A percentile compares a stretch with the other conserved stretches of the same genome.
phyloP scores from a whole-genome alignment of 768 basidiomycete genomes.

The Russula sp. region DNA sequence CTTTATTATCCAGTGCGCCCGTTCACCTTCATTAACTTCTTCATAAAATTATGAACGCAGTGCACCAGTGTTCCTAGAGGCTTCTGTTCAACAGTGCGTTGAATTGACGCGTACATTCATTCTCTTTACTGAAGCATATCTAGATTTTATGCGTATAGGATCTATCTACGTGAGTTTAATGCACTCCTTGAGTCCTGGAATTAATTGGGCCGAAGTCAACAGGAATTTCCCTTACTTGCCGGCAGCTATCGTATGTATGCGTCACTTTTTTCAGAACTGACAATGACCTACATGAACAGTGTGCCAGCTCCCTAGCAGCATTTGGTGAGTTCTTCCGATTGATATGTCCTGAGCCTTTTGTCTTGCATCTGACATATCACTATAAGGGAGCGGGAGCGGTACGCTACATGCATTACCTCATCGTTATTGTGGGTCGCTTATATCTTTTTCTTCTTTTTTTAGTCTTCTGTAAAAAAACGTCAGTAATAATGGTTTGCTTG shows the following conservation, averaged over 20 bases:
- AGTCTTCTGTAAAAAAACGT: background rate
- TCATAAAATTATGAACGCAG: background rate
- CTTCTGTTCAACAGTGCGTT: background rate
- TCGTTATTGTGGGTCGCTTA: background rate
- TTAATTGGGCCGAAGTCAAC: background rate
- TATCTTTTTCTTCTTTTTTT: background rate
- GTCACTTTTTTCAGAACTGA: background rate
- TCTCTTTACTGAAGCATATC: background rate
- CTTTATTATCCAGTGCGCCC: background rate
- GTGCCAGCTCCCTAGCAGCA: background rate
- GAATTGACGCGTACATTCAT: background rate
- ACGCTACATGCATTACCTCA: background rate
- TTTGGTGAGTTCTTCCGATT: background rate
- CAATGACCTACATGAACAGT: background rate
- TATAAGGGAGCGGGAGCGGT: background rate
- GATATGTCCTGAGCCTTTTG: background rate
- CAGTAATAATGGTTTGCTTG: background rate
- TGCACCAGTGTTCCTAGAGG: background rate
- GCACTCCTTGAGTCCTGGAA: background rate
- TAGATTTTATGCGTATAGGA: constrained; percentile 3
- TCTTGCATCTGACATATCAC: background rate
- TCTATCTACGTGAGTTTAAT: background rate
- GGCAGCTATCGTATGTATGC: background rate
- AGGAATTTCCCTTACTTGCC: background rate
- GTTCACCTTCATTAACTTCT: background rate